Conservation (phyloP, 768 basidiomycete genomes). For the Asterophora lycoperdoides region DNA sequence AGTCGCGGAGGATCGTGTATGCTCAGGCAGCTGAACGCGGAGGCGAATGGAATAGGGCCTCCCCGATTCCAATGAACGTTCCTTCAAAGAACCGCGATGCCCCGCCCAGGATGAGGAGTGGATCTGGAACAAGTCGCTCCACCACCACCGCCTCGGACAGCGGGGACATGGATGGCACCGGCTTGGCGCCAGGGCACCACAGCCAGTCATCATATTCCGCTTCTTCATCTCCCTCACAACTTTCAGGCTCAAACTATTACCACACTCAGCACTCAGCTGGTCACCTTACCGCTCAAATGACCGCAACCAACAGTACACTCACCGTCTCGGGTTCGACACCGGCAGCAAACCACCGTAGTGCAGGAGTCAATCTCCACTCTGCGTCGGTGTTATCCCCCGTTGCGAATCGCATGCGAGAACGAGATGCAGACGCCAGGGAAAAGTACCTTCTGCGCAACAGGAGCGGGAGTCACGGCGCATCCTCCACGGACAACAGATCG, state of each 20-base stretch:
- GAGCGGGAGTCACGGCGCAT: slow-evolving; percentile 72
- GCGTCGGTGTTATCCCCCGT: slow-evolving; percentile 67
- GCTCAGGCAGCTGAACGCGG: slow-evolving; percentile 70
- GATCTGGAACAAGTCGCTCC: slow-evolving; percentile 69
- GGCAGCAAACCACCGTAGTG: slow-evolving; percentile 26
- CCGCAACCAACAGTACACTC: slow-evolving; percentile 28
- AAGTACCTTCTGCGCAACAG: slow-evolving; percentile 80
- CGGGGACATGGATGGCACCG: slow-evolving; percentile 52
- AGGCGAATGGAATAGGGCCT: slow-evolving; percentile 50
- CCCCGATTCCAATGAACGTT: slow-evolving; percentile 35
- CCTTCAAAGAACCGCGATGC: slow-evolving; percentile 42
- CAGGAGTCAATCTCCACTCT: slow-evolving; percentile 29
- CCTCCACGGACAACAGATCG: slow-evolving; percentile 69
- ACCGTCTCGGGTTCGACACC: slow-evolving; percentile 30
- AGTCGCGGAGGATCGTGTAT: slow-evolving; percentile 63
- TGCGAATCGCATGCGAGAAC: slow-evolving; percentile 74
- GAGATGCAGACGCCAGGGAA: slow-evolving; percentile 85
- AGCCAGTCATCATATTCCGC: slow-evolving; percentile 53
- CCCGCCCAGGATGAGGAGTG: slow-evolving; percentile 64
- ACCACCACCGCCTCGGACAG: slow-evolving; percentile 75
- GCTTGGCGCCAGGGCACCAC: slow-evolving; percentile 35
- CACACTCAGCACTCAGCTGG: slow-evolving; percentile 23
- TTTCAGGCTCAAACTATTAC: slow-evolving; percentile 44
- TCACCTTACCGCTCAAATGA: slow-evolving; percentile 26
- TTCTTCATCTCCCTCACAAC: slow-evolving; percentile 62